phyloP scores from a whole-genome alignment of 2,329 filamentous ascomycete genomes.

The Beauveria rudraprayagi region DNA sequence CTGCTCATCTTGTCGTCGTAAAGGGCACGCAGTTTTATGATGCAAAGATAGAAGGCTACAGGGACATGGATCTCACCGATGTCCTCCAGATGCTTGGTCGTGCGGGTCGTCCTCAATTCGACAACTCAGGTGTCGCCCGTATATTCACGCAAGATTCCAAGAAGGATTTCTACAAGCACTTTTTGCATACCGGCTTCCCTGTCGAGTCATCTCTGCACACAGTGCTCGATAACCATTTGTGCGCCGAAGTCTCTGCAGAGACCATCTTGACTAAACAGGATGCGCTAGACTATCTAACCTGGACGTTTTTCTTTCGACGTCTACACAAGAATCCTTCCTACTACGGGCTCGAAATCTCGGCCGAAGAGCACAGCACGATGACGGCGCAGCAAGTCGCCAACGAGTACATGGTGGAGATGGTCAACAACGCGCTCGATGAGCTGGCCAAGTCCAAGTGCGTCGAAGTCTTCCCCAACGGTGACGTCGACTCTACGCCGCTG shows the following conservation, averaged over 20 bases:
- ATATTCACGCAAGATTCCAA: slow-evolving; percentile 97
- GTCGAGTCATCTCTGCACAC: slow-evolving; percentile 96
- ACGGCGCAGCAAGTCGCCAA: slow-evolving; percentile 81
- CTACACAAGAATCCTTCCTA: slow-evolving; percentile 98
- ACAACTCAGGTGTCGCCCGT: slow-evolving; percentile 87
- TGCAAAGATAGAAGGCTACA: slow-evolving; percentile 94
- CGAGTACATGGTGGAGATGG: slow-evolving; percentile 88
- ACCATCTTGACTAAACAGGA: slow-evolving; percentile 94
- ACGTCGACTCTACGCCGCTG: slow-evolving; percentile 81
- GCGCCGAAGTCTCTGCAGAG: slow-evolving; percentile 87
- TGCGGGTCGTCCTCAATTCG: slow-evolving; percentile 92
- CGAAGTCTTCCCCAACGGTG: slow-evolving; percentile 72
- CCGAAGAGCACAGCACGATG: slow-evolving; percentile 84
- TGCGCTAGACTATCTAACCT: slow-evolving; percentile 92
- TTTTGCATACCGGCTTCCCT: slow-evolving; percentile 93
- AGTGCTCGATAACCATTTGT: slow-evolving; percentile 92
- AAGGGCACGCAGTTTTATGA: slow-evolving; percentile 98
- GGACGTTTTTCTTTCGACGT: slow-evolving; percentile 98
- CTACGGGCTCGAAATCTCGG: slow-evolving; percentile 89
- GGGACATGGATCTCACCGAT: slow-evolving; percentile 97
- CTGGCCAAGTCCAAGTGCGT: slow-evolving; percentile 81
- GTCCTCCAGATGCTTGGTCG: slow-evolving; percentile 96
- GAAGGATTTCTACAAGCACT: slow-evolving; percentile 99
- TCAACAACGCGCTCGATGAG: slow-evolving; percentile 76
- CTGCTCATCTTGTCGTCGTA: slow-evolving; percentile 92